Evolutionary conservation across 257 asterid genomes (phyloP).

Genomic region (Jacaranda mimosifolia): DNA sequence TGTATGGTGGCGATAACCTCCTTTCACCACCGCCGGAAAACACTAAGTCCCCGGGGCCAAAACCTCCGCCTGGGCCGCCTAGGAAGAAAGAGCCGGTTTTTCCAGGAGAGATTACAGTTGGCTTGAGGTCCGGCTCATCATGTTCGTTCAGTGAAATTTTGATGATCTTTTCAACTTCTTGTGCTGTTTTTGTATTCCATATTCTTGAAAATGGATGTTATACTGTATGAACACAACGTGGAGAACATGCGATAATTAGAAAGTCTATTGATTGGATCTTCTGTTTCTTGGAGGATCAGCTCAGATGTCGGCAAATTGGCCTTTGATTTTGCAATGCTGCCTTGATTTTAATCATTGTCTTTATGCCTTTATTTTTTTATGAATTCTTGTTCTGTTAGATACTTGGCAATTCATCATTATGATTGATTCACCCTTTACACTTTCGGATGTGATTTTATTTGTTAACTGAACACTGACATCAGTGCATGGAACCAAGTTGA

Average conservation of each 20-base stretch:
- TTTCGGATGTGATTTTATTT: too few species aligned
- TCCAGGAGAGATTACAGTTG: conserved; percentile 23
- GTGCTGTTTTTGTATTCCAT: conserved; percentile 28
- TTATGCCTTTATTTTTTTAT: too few species aligned
- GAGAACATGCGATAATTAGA: not conserved
- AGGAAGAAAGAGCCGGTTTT: too few species aligned
- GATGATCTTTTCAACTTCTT: conserved; percentile 11
- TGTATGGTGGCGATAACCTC: conserved; percentile 35
- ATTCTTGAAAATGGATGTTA: conserved; percentile 3
- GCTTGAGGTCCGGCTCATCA: conserved; percentile 28
- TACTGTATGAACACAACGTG: too few species aligned
- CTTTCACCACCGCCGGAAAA: conserved; percentile 33
- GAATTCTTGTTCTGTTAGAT: too few species aligned
- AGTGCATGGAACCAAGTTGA: too few species aligned
- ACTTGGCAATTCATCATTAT: too few species aligned
- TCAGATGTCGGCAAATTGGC: not conserved
- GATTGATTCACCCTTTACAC: too few species aligned
- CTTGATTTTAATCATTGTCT: not conserved
- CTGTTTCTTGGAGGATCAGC: conserved; percentile 16
- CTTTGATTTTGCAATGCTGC: not conserved
- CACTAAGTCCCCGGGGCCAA: not conserved
- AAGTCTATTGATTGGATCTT: not conserved
- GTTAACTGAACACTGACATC: too few species aligned
- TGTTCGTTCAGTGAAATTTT: conserved; percentile 8
- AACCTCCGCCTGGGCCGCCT: not conserved